Conservation (phyloP, 768 basidiomycete genomes). For the Russula abietina region DNA sequence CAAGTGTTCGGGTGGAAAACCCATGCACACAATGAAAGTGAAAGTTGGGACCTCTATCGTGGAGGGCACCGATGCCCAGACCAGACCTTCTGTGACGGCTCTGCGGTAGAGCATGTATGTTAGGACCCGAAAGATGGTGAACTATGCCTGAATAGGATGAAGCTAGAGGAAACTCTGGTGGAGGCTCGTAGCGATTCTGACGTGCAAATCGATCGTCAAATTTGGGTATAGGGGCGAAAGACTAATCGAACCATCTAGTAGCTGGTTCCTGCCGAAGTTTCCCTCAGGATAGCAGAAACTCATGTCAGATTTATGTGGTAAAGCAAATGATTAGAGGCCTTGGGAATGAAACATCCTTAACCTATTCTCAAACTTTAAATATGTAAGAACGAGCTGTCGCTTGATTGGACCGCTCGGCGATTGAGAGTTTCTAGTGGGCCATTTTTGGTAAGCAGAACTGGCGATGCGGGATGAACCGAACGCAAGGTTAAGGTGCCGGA, state of each 20-base stretch:
- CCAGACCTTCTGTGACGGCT: constrained; percentile 67
- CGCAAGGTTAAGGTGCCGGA: constrained; percentile 75
- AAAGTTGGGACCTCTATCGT: constrained; percentile 57
- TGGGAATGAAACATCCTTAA: constrained; percentile 59
- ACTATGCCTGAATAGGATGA: constrained; percentile 86
- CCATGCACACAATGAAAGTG: constrained; percentile 65
- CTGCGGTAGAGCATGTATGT: constrained; percentile 78
- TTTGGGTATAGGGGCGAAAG: constrained; percentile 95
- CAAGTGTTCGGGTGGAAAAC: constrained; percentile 75
- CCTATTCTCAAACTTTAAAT: constrained; percentile 73
- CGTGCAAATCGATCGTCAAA: constrained; percentile 94
- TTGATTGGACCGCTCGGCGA: constrained; percentile 46
- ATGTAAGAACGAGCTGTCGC: constrained; percentile 51
- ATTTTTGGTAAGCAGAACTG: constrained; percentile 71
- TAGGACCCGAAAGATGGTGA: constrained; percentile 89
- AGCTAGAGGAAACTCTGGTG: constrained; percentile 76
- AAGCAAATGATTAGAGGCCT: constrained; percentile 71
- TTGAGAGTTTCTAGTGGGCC: constrained; percentile 66
- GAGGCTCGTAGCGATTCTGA: constrained; percentile 89
- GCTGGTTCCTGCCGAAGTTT: constrained; percentile 91
- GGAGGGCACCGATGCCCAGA: constrained; percentile 72
- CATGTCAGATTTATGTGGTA: constrained; percentile 54
- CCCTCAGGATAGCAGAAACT: constrained; percentile 69
- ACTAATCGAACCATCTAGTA: constrained; percentile 94
- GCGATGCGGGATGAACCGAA: constrained; percentile 68